A percentile compares a stretch with the other conserved stretches of the same genome.
Conservation (phyloP, 768 basidiomycete genomes). For the Lentinus brumalis region DNA sequence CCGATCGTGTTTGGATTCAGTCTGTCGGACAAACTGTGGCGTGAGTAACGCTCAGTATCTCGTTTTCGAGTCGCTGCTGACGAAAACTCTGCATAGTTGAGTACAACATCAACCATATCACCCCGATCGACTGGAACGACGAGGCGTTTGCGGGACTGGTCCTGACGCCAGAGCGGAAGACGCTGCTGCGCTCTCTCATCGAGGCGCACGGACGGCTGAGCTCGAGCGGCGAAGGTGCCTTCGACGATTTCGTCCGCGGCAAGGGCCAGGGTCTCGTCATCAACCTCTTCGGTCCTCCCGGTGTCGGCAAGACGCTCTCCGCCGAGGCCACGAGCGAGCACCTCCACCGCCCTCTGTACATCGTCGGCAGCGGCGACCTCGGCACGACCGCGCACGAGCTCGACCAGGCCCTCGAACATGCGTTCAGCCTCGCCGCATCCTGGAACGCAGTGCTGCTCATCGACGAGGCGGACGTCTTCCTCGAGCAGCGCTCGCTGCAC, state of each 20-base stretch:
- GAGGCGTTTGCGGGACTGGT: constrained; percentile 36
- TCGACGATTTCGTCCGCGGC: constrained; percentile 37
- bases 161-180: constrained; percentile 31
- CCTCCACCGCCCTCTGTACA: constrained; percentile 17
- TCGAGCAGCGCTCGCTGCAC: constrained; percentile 16
- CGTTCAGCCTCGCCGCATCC: constrained; percentile 34
- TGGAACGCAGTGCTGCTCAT: constrained; percentile 38
- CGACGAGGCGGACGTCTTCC: constrained; percentile 21
- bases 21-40: constrained; percentile 58
- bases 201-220: constrained; percentile 27
- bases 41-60: not conserved
- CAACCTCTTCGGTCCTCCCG: constrained; percentile 32
- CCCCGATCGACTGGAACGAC: constrained; percentile 44
- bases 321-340: constrained; percentile 30
- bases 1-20: constrained; percentile 64
- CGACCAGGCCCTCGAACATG: constrained; percentile 27
- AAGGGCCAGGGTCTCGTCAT: constrained; percentile 39
- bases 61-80: not conserved
- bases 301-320: constrained; percentile 31
- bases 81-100: constrained; percentile 43
- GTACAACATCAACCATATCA: constrained; percentile 57
- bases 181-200: constrained; percentile 32
- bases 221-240: constrained; percentile 13
- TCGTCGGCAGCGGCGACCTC: constrained; percentile 18
- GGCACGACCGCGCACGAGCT: constrained; percentile 27